Conservation (phyloP, 768 basidiomycete genomes). For the Brasilioporus rufonigricans region DNA sequence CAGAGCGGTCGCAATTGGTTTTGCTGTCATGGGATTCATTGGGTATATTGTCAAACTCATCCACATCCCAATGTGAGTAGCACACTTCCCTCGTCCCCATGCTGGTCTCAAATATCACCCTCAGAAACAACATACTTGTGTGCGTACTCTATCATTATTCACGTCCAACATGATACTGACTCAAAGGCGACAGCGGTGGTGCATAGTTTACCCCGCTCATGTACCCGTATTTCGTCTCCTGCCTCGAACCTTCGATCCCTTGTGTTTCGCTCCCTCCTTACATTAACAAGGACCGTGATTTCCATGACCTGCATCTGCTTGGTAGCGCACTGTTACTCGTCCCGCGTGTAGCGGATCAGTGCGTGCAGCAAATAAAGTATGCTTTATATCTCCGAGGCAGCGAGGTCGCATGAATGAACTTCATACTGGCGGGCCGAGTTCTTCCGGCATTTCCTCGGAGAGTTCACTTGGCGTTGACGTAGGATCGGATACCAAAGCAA, state of each 20-base stretch:
- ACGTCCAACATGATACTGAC: slow-evolving; percentile 24
- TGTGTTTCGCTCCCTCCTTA: slow-evolving; percentile 21
- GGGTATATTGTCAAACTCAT: slow-evolving; percentile 99
- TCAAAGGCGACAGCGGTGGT: slow-evolving; percentile 55
- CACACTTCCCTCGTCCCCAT: neutral
- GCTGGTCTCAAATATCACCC: slow-evolving; percentile 12
- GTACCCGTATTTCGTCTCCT: slow-evolving; percentile 7
- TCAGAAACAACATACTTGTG: slow-evolving; percentile 97
- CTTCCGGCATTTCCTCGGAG: slow-evolving; percentile 3
- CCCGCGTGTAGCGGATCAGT: neutral
- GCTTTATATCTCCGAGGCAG: neutral
- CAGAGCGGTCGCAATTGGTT: slow-evolving; percentile 94
- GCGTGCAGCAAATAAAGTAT: slow-evolving; percentile 3
- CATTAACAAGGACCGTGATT: slow-evolving; percentile 6
- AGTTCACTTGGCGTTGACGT: neutral
- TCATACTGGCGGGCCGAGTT: slow-evolving; percentile 9
- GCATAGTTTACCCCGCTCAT: slow-evolving; percentile 46
- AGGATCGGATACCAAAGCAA: slow-evolving; percentile 14
- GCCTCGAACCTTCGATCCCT: slow-evolving; percentile 12
- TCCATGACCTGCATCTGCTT: neutral
- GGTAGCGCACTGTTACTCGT: neutral
- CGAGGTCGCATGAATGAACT: neutral
- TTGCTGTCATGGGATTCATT: slow-evolving; percentile 99
- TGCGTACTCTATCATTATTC: slow-evolving; percentile 46
- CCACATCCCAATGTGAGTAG: slow-evolving; percentile 93